phyloP scores from a whole-genome alignment of 208 protist species.

The Trypanosoma caninum region DNA sequence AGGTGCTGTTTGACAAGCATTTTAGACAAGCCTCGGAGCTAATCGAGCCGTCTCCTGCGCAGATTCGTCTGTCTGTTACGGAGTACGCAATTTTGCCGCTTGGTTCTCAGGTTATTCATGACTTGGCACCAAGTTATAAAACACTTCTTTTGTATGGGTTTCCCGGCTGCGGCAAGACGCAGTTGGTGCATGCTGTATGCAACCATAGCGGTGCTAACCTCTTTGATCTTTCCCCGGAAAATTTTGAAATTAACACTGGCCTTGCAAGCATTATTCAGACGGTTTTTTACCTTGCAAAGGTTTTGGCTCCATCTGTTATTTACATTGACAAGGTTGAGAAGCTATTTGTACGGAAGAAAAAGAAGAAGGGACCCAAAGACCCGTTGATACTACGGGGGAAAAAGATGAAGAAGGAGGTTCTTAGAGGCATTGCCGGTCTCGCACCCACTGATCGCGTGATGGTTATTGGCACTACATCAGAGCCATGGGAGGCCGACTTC shows the following conservation, averaged over 20 bases:
- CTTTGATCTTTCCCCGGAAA: slow-evolving; percentile 91
- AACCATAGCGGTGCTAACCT: slow-evolving; percentile 88
- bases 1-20: slow-evolving; percentile 67
- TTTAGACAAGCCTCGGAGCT: slow-evolving; percentile 55
- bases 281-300: slow-evolving; percentile 89
- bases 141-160: slow-evolving; percentile 88
- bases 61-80: slow-evolving; percentile 67
- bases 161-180: slow-evolving; percentile 87
- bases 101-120: slow-evolving; percentile 88
- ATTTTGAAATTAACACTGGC: slow-evolving; percentile 66
- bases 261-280: slow-evolving; percentile 80
- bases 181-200: slow-evolving; percentile 80
- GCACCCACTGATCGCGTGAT: slow-evolving; percentile 88
- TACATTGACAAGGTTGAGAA: slow-evolving; percentile 92
- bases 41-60: slow-evolving; percentile 69
- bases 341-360: slow-evolving; percentile 72
- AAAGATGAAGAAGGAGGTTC: slow-evolving; percentile 91
- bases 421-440: slow-evolving; percentile 73
- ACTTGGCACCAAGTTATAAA: slow-evolving; percentile 62
- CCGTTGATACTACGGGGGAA: slow-evolving; percentile 59
- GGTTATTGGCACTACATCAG: slow-evolving; percentile 67
- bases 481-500: slow-evolving; percentile 75
- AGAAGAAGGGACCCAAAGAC: slow-evolving; percentile 61
- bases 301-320: slow-evolving; percentile 89
- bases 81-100: slow-evolving; percentile 89